Evolutionary conservation across 257 asterid genomes (phyloP).

Genomic region (Ballota nigra): DNA sequence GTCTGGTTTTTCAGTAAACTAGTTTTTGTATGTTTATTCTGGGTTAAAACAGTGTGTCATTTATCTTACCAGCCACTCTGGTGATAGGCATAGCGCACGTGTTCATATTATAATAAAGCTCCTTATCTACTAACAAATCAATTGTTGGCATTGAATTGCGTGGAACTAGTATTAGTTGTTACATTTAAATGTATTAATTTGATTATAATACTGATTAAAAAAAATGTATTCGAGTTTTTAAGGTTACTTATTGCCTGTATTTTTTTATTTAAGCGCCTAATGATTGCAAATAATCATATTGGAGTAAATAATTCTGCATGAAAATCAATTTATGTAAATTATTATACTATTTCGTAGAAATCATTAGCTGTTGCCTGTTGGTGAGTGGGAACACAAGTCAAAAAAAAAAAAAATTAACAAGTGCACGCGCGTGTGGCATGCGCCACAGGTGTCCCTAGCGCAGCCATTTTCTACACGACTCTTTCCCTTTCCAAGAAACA

Average conservation of each 20-base stretch:
- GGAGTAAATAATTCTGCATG: too few species aligned
- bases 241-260: too few species aligned
- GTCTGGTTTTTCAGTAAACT: not conserved
- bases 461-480: conserved; percentile 46
- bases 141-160: too few species aligned
- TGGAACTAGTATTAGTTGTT: not conserved
- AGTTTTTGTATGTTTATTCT: not conserved
- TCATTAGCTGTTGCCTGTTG: too few species aligned
- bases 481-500: conserved; percentile 38
- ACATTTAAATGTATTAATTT: too few species aligned
- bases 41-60: not conserved
- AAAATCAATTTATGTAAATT: too few species aligned
- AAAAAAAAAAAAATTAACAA: not conserved
- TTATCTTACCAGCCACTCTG: not conserved
- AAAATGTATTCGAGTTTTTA: too few species aligned
- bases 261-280: too few species aligned
- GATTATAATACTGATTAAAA: too few species aligned
- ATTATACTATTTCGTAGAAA: too few species aligned
- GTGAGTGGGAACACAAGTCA: not conserved
- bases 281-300: too few species aligned
- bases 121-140: not conserved
- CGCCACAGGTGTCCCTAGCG: conserved; percentile 21
- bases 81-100: not conserved
- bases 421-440: conserved; percentile 33
- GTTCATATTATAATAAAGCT: not conserved